A percentile compares a stretch with the other conserved stretches of the same genome.
Evolutionary conservation across 75 land plant species (phyloP).

Genomic region (Picea glauca): DNA sequence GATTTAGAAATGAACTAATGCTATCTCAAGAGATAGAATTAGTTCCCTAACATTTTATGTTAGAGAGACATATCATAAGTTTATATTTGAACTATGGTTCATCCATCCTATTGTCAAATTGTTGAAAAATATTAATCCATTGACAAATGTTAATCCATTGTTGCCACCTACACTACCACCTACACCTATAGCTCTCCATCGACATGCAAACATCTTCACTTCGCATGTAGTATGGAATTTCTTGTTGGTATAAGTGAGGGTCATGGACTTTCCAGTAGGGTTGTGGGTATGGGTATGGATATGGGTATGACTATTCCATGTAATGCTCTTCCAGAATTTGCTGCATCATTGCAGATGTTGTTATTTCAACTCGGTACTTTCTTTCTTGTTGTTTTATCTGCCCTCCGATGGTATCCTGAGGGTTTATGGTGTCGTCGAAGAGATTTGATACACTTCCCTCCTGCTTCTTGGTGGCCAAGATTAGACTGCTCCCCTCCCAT

Average conservation of each 20-base stretch:
- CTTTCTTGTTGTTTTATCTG: background rate
- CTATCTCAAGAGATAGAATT: too few species aligned
- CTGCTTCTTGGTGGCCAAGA: background rate
- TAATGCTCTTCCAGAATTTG: background rate
- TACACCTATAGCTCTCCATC: too few species aligned
- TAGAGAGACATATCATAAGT: too few species aligned
- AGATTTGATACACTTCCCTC: conserved; percentile 9
- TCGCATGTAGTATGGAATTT: background rate
- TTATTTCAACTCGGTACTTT: background rate
- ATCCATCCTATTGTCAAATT: too few species aligned
- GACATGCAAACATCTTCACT: too few species aligned
- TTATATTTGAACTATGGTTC: too few species aligned
- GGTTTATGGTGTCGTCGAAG: background rate
- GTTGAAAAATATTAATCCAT: too few species aligned
- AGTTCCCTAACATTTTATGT: too few species aligned
- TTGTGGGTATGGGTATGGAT: background rate
- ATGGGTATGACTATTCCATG: background rate
- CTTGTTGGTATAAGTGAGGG: background rate
- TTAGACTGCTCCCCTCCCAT: background rate
- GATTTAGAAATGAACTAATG: too few species aligned
- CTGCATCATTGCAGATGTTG: background rate
- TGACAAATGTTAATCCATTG: too few species aligned
- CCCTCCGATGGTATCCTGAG: background rate
- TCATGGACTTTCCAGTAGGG: conserved; percentile 3
- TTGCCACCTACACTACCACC: too few species aligned